Evolutionary conservation across 805 yeast genomes (phyloP).

Genomic region (Vanderwaltozyma verrucispora): DNA sequence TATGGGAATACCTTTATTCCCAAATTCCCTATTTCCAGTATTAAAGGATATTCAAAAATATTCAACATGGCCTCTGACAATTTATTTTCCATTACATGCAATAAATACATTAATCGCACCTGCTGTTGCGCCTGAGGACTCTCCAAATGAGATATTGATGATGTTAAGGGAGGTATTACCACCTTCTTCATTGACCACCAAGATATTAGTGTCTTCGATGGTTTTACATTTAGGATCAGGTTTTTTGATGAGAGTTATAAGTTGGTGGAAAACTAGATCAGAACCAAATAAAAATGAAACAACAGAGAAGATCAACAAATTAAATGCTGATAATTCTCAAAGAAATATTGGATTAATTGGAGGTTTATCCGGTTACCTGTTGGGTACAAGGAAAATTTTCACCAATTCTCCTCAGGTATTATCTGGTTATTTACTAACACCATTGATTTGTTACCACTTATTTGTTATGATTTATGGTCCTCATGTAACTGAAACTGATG

Average conservation of each 20-base stretch:
- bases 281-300: too few species aligned
- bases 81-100: slow-evolving; percentile 20
- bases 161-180: slow-evolving; percentile 19
- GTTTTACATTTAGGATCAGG: slow-evolving; percentile 1
- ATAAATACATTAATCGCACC: slow-evolving; percentile 16
- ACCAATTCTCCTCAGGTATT: slow-evolving; percentile 14
- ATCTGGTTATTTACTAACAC: slow-evolving; percentile 15
- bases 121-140: slow-evolving; percentile 10
- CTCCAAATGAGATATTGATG: slow-evolving; percentile 20
- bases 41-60: slow-evolving; percentile 14
- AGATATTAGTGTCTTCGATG: slow-evolving; percentile 5
- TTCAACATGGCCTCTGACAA: slow-evolving; percentile 16
- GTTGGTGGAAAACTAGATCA: not conserved
- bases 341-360: slow-evolving; percentile 17
- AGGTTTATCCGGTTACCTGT: slow-evolving; percentile 18
- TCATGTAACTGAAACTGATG: slow-evolving; percentile 5
- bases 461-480: slow-evolving; percentile 13
- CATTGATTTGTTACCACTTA: slow-evolving; percentile 14
- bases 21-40: slow-evolving; percentile 1
- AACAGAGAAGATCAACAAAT: not conserved
- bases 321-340: slow-evolving; percentile 7
- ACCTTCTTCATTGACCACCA: slow-evolving; percentile 9
- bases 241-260: not conserved
- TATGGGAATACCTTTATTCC: not conserved
- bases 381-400: slow-evolving; percentile 14